phyloP scores from a whole-genome alignment of 2,329 filamentous ascomycete species.

The Ophiostoma australiae region DNA sequence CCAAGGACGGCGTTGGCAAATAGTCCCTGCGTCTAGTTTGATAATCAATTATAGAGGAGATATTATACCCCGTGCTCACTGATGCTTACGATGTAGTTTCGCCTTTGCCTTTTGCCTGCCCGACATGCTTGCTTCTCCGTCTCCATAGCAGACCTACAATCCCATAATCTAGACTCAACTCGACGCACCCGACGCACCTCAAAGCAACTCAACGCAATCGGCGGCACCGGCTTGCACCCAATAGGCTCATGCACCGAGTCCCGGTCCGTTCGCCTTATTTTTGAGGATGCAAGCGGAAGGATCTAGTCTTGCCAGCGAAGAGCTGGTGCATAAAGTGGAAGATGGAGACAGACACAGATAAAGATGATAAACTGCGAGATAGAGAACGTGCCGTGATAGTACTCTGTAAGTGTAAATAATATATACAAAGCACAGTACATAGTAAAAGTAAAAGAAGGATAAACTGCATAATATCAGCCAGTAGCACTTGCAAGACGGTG shows the following conservation, averaged over 20 bases:
- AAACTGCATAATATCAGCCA: background rate
- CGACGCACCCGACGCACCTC: background rate
- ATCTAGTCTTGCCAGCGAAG: constrained; percentile 11
- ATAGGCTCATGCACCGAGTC: constrained; percentile 19
- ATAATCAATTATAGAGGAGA: too few relatives aligned
- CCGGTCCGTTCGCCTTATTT: constrained; percentile 17
- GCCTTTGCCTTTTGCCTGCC: background rate
- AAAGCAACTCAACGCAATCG: background rate
- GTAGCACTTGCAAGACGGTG: background rate
- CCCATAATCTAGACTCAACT: background rate
- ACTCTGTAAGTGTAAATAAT: background rate
- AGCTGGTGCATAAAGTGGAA: background rate
- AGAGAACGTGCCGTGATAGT: too few relatives aligned
- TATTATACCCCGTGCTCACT: too few relatives aligned
- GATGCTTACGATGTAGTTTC: too few relatives aligned
- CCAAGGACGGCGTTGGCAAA: background rate
- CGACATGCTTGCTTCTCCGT: background rate
- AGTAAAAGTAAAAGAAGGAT: background rate
- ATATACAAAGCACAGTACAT: background rate
- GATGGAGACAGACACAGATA: background rate
- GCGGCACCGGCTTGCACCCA: background rate
- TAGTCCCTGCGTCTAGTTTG: background rate
- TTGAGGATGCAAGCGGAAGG: background rate
- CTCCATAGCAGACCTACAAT: background rate
- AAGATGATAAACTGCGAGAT: background rate